A percentile compares a stretch with the other conserved stretches of the same genome.
phyloP scores from a whole-genome alignment of 768 basidiomycete genomes.

The Cyclocybe cylindracea region DNA sequence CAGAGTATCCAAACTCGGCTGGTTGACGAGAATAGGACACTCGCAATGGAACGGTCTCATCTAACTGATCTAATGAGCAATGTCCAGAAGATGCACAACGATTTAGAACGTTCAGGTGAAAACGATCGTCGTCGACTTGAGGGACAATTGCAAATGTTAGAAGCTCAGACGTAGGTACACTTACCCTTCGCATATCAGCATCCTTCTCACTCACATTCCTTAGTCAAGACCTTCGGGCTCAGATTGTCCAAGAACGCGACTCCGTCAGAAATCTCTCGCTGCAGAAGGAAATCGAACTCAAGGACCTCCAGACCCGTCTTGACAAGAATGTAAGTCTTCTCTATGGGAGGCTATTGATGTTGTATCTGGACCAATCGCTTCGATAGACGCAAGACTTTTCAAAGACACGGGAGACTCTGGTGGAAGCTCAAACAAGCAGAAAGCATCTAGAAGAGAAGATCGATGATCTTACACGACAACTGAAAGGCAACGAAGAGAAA shows the following conservation, averaged over 20 bases:
- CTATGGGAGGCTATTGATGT: neutral
- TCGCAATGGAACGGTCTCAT: conserved; percentile 81
- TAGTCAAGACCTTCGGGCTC: conserved; percentile 74
- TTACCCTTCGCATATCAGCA: neutral
- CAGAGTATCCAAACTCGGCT: conserved; percentile 81
- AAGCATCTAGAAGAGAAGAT: conserved; percentile 76
- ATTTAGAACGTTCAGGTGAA: conserved; percentile 79
- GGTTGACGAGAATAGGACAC: conserved; percentile 79
- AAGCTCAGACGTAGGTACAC: conserved; percentile 69
- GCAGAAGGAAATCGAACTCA: conserved; percentile 79
- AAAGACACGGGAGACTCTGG: conserved; percentile 67
- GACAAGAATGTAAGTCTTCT: conserved; percentile 62
- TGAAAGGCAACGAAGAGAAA: conserved; percentile 82
- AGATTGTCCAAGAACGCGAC: conserved; percentile 77
- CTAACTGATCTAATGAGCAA: conserved; percentile 87
- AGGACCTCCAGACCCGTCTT: conserved; percentile 70
- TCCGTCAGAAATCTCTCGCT: conserved; percentile 68
- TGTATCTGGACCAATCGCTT: conserved; percentile 13
- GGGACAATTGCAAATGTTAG: conserved; percentile 74
- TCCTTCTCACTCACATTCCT: neutral
- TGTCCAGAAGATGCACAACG: conserved; percentile 88
- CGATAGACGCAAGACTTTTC: conserved; percentile 61
- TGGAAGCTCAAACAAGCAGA: conserved; percentile 76
- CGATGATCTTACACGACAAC: conserved; percentile 57
- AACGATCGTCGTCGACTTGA: conserved; percentile 85